Evolutionary conservation across 148 eudicot species (phyloP).

Genomic region (Pouteria glomerata): DNA sequence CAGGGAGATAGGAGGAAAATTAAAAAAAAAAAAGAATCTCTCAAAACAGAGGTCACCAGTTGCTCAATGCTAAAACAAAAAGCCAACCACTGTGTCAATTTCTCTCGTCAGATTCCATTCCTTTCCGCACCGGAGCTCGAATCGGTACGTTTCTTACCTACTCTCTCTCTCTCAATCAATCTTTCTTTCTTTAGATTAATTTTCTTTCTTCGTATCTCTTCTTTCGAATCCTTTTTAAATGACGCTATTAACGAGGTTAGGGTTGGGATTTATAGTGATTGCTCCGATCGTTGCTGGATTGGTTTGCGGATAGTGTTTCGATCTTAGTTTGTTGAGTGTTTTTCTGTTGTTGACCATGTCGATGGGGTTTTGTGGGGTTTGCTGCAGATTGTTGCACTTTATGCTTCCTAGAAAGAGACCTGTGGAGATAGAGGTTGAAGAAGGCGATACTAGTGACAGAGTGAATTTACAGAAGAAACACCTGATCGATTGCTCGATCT

Average conservation of each 20-base stretch:
- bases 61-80: constrained; percentile 4
- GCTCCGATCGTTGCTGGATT: constrained; percentile 23
- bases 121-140: constrained; percentile 26
- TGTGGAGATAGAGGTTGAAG: constrained; percentile 44
- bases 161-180: constrained; percentile 2
- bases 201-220: constrained; percentile 12
- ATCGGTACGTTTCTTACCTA: constrained; percentile 28
- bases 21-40: not conserved
- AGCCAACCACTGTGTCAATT: not conserved
- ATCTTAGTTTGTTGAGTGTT: constrained; percentile 15
- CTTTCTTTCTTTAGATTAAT: constrained; percentile 3
- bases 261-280: constrained; percentile 22
- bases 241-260: constrained; percentile 17
- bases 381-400: constrained; percentile 58
- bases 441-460: constrained; percentile 10
- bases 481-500: constrained; percentile 23
- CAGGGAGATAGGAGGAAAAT: not conserved
- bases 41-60: not conserved
- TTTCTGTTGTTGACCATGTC: constrained; percentile 20
- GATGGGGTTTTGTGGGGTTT: constrained; percentile 31
- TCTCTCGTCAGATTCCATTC: constrained; percentile 7
- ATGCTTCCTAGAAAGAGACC: constrained; percentile 83
- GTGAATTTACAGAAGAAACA: constrained; percentile 36
- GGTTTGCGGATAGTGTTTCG: not conserved
- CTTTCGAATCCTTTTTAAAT: constrained; percentile 20